Evolutionary conservation across 1,284 basidiomycete species (phyloP).

Genomic region (Flammula alnicola): DNA sequence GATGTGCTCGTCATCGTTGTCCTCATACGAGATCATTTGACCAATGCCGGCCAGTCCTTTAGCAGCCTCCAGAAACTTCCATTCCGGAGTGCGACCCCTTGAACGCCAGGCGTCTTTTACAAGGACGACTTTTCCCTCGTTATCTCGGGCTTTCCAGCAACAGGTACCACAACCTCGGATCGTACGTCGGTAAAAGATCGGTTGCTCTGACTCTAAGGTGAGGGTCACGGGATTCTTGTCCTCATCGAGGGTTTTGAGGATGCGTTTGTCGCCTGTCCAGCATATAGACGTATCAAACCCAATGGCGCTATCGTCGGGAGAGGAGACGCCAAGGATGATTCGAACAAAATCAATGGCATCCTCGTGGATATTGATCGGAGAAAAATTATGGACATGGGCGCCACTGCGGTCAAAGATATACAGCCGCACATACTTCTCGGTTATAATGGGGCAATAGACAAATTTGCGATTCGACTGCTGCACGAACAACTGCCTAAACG

Average conservation of each 20-base stretch:
- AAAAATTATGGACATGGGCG: constrained; percentile 1
- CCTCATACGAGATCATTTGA: constrained; percentile 10
- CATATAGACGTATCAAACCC: constrained; percentile 16
- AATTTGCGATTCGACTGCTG: constrained; percentile 16
- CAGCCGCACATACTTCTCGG: constrained; percentile 6
- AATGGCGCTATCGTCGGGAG: constrained; percentile 8
- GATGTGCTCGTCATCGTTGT: not conserved
- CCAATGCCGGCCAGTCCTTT: constrained; percentile 13
- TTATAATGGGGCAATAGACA: constrained; percentile 12
- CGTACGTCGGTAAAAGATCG: constrained; percentile 2
- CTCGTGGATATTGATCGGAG: constrained; percentile 25
- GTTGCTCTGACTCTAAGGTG: not conserved
- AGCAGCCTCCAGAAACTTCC: constrained; percentile 1
- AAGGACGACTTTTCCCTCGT: not conserved
- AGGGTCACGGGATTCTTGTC: not conserved
- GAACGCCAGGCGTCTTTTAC: constrained; percentile 14
- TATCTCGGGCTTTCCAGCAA: constrained; percentile 13
- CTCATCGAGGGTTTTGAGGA: not conserved
- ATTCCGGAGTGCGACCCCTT: constrained; percentile 4
- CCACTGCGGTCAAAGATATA: constrained; percentile 17
- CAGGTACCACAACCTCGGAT: constrained; percentile 14
- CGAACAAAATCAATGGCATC: constrained; percentile 14
- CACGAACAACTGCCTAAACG: constrained; percentile 15
- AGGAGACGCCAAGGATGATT: constrained; percentile 13
- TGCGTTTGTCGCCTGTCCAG: not conserved